Conservation (phyloP, 768 basidiomycete species). For the Exidia glandulosa region DNA sequence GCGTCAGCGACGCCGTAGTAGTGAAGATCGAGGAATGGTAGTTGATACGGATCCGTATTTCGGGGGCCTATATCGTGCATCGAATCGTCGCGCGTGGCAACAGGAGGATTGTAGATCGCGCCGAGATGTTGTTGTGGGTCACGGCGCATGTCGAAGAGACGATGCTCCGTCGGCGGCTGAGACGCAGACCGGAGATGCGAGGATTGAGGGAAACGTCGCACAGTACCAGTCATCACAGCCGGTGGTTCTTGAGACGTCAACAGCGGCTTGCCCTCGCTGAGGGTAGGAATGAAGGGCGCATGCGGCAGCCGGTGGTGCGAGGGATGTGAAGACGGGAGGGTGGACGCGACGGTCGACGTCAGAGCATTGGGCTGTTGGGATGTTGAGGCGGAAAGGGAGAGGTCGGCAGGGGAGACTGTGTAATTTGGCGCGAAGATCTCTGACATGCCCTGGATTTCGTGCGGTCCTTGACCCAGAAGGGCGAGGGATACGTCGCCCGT, state of each 20-base stretch:
- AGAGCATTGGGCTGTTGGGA: background rate
- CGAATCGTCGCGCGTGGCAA: background rate
- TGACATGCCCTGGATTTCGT: background rate
- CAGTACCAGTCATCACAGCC: too few species aligned
- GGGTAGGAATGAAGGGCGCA: background rate
- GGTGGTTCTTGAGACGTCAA: too few species aligned
- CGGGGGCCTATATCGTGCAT: background rate
- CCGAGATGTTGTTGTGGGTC: background rate
- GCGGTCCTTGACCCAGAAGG: background rate
- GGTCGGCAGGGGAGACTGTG: background rate
- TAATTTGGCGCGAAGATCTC: background rate
- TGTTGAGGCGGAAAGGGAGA: background rate
- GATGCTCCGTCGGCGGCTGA: background rate
- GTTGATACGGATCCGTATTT: conserved; percentile 27
- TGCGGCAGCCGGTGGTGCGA: background rate
- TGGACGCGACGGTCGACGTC: background rate
- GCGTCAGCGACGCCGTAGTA: conserved; percentile 32
- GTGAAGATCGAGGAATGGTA: conserved; percentile 67
- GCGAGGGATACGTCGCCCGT: background rate
- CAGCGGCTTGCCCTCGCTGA: too few species aligned
- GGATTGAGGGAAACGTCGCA: background rate
- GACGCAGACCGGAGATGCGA: background rate
- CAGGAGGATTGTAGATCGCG: background rate
- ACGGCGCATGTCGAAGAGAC: background rate
- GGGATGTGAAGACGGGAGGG: background rate